A percentile compares a stretch with the other conserved stretches of the same genome.
These are phyloP conservation scores for Escovopsis sp. DNA, from an alignment of 2,329 filamentous ascomycete genomes.

Conservation along the genomic window DNA sequence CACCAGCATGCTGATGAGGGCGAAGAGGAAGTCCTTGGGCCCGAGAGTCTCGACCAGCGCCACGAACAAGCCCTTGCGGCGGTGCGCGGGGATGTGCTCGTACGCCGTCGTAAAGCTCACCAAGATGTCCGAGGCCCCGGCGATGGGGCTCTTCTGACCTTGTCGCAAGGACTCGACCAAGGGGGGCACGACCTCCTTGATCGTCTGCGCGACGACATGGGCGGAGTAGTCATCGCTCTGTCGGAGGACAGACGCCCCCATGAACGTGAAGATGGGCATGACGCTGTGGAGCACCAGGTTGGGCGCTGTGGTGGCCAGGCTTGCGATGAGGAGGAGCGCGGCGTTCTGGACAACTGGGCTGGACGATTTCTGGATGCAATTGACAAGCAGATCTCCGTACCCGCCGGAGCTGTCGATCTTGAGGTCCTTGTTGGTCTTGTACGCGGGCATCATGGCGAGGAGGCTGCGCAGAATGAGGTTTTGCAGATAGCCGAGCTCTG, in stretches of 20 bases:
- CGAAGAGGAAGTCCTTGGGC: conserved; percentile 73
- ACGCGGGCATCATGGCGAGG: conserved; percentile 67
- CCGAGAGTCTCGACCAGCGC: conserved; percentile 77
- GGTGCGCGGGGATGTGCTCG: conserved; percentile 83
- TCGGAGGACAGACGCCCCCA: conserved; percentile 79
- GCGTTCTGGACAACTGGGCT: conserved; percentile 91
- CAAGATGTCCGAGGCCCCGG: conserved; percentile 77
- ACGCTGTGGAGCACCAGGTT: conserved; percentile 90
- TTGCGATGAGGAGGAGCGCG: conserved; percentile 75
- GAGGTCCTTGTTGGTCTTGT: conserved; percentile 45
- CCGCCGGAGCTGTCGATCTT: conserved; percentile 66
- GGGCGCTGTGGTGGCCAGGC: conserved; percentile 72
- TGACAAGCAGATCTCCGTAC: conserved; percentile 79
- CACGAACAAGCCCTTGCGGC: conserved; percentile 68
- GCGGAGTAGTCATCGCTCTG: conserved; percentile 96
- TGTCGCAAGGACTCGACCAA: conserved; percentile 73
- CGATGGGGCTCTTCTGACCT: conserved; percentile 62
- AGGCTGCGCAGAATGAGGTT: conserved; percentile 71
- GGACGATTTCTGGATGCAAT: conserved; percentile 81
- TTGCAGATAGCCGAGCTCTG: conserved; percentile 82
- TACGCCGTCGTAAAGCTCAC: conserved; percentile 93
- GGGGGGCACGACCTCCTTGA: conserved; percentile 85
- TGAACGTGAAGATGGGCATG: conserved; percentile 98
- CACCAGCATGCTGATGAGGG: conserved; percentile 76
- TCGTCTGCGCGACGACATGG: conserved; percentile 88